Base-by-base conservation (phyloP, 2,329 filamentous ascomycete species). In the Pseudocercospora musae region DNA sequence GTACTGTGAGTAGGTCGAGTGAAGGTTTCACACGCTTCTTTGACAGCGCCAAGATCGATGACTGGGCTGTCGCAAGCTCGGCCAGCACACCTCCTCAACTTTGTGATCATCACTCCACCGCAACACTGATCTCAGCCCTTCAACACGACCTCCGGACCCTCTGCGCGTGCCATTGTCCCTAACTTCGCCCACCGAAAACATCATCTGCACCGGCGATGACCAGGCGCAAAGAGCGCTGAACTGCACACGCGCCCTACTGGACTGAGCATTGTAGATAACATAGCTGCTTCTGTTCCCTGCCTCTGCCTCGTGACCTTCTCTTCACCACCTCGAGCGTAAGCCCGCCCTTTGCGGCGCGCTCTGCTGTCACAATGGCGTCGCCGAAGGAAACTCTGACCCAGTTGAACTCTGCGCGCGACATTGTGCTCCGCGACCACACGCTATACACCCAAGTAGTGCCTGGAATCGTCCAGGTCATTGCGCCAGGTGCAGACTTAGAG, bases 391-490 rank as follows among this genome's bases (percentile, higher is more conserved):
- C 94, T 78, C 86, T 98, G 72, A 85, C 87, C 71, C 93, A 97
- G 81, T 88, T 99, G 70, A 88, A 96, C 76, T 89, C 90, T 71
- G 95, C 95, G 66, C 91, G 95, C 73, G 91, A 91, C 75, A 89
- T 98, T 65, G 93, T 96, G 58, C 85, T 98, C 63, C 87, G 86
- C 70, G 93, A 98, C 78, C 85, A 93, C 66, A 87, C 87, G 73
- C 92, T 96, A 79, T 99, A 98, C 77, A 88, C 89, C 56, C 91
- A 91, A 76, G 94, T 99, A 74, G 89, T 99, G 66, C 90, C 91
- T 73, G 92, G 92, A 53, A 92, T 98, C 66, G 81, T 98, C n/a
- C 92, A 93, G 60, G 93, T 98, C 72, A 90, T 97, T 77, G 88
- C 89, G 64, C 86, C 89, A 57, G 83, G 84, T 68, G 85, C 91